phyloP scores from a whole-genome alignment of 192 early-diverging fungal species.

The Coemansia sp. region DNA sequence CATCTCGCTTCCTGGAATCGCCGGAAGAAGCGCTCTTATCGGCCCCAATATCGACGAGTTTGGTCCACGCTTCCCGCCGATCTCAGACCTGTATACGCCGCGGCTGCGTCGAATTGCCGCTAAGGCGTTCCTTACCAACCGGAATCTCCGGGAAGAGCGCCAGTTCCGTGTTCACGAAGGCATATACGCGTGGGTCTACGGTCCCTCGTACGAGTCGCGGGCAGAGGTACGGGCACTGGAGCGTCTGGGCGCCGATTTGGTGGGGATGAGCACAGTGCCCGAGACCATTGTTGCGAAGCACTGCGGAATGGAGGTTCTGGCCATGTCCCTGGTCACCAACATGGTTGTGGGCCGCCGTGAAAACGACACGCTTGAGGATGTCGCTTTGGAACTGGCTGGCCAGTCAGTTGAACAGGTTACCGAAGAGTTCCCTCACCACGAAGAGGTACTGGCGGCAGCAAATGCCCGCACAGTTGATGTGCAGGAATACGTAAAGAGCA shows the following conservation, averaged over 20 bases:
- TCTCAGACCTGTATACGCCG: conserved; percentile 82
- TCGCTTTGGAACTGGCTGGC: conserved; percentile 41
- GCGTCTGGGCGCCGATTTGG: conserved; percentile 73
- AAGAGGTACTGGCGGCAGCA: conserved; percentile 44
- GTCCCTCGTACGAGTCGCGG: conserved; percentile 85
- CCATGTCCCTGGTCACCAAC: conserved; percentile 82
- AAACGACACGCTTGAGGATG: conserved; percentile 29
- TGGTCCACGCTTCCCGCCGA: conserved; percentile 86
- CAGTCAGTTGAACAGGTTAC: conserved; percentile 10
- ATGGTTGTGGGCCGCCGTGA: conserved; percentile 55
- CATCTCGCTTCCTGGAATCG: conserved; percentile 72
- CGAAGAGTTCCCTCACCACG: conserved; percentile 45
- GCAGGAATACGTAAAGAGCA: conserved; percentile 38
- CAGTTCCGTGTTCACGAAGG: conserved; percentile 69
- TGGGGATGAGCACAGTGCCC: conserved; percentile 92
- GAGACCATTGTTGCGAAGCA: conserved; percentile 86
- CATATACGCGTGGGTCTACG: conserved; percentile 78
- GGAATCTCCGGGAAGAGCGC: conserved; percentile 38
- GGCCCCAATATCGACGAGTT: conserved; percentile 81
- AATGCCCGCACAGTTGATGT: conserved; percentile 41
- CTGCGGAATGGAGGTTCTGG: conserved; percentile 79
- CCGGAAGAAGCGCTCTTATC: conserved; percentile 76
- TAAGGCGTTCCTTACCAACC: conserved; percentile 34
- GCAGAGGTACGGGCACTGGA: conserved; percentile 78
- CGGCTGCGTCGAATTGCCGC: conserved; percentile 65